Conservation (phyloP, 2,329 filamentous ascomycete genomes). For the Saccharata proteae region DNA sequence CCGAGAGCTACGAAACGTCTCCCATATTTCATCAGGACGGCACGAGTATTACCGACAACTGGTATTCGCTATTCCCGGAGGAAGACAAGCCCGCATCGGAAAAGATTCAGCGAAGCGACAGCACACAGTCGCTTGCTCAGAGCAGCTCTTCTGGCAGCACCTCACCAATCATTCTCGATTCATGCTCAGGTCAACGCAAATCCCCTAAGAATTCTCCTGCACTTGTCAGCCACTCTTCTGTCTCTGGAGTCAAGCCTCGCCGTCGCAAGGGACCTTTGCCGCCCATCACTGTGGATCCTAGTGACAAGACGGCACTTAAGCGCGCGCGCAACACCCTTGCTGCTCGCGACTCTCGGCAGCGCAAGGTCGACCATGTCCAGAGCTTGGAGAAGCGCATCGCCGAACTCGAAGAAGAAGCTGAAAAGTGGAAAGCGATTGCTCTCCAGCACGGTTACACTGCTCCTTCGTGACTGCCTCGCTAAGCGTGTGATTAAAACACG, state of each 20-base stretch:
- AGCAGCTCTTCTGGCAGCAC: conserved; percentile 23
- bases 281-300: conserved; percentile 63
- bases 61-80: conserved; percentile 64
- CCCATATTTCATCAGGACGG: conserved; percentile 55
- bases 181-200: conserved; percentile 21
- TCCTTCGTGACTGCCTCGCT: conserved; percentile 20
- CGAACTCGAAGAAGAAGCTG: conserved; percentile 44
- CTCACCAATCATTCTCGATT: conserved; percentile 21
- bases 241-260: conserved; percentile 57
- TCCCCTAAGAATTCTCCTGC: conserved; percentile 29
- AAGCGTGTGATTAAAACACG: conserved; percentile 13
- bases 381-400: conserved; percentile 62
- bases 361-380: conserved; percentile 67
- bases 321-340: conserved; percentile 87
- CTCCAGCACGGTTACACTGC: conserved; percentile 18
- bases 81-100: conserved; percentile 19
- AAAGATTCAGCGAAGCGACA: conserved; percentile 26
- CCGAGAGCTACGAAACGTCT: conserved; percentile 62
- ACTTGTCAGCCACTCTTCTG: conserved; percentile 48
- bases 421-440: conserved; percentile 21
- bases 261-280: conserved; percentile 72
- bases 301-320: conserved; percentile 73
- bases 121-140: conserved; percentile 24
- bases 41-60: conserved; percentile 46
- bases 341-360: conserved; percentile 81